These are phyloP conservation scores for Penicillium sp. DNA, from an alignment of 2,329 filamentous ascomycete genomes.

Conservation along the genomic window DNA sequence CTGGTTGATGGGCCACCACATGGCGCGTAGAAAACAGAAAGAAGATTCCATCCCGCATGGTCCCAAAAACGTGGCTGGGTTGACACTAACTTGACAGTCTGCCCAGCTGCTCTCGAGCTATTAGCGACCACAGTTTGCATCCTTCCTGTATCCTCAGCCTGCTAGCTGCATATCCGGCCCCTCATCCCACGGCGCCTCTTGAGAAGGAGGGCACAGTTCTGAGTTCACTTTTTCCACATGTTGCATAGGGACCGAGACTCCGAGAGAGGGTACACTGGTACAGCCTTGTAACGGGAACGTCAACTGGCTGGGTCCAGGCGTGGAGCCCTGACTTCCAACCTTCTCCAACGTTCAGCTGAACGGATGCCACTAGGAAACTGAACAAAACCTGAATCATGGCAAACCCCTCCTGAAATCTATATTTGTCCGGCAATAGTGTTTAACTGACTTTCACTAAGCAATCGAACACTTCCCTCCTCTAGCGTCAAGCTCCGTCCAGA, in stretches of 20 bases:
- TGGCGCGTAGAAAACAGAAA: conserved; percentile 1
- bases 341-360: neutral
- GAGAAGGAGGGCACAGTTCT: too few species aligned
- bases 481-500: neutral
- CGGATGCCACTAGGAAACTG: neutral
- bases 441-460: neutral
- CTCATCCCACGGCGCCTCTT: neutral
- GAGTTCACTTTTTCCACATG: too few species aligned
- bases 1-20: neutral
- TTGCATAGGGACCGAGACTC: too few species aligned
- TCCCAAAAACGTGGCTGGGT: conserved; percentile 12
- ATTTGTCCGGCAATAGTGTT: neutral
- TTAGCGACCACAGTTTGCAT: neutral
- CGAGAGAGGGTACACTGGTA: too few species aligned
- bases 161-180: neutral
- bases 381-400: neutral
- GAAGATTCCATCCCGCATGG: conserved; percentile 13
- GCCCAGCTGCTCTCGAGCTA: neutral
- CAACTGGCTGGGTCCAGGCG: neutral
- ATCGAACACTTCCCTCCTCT: neutral
- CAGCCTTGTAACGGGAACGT: neutral
- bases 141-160: neutral
- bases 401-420: neutral
- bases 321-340: neutral
- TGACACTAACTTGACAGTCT: neutral